phyloP scores from a whole-genome alignment of 2,329 filamentous ascomycete genomes.

The Penicillium sp. region DNA sequence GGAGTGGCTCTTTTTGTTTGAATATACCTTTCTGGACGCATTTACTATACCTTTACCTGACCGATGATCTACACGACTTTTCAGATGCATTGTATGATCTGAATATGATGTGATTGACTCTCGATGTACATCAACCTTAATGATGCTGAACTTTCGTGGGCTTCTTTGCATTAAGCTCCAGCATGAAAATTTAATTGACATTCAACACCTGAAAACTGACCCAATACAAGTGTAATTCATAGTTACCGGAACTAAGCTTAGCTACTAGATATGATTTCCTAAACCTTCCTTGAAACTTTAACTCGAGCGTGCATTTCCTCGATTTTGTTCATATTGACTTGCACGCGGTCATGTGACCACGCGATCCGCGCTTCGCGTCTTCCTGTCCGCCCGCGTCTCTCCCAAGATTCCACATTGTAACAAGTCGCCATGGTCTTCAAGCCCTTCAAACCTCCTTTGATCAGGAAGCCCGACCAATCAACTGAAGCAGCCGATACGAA shows the following conservation, averaged over 20 bases:
- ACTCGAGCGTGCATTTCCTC: not conserved
- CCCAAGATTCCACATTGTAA: not conserved
- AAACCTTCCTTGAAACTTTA: not conserved
- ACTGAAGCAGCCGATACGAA: constrained; percentile 7
- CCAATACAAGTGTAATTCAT: not conserved
- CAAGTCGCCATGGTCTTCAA: constrained; percentile 45
- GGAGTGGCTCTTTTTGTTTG: constrained; percentile 9
- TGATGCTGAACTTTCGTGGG: constrained; percentile 5
- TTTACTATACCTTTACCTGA: constrained; percentile 14
- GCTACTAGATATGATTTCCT: no score
- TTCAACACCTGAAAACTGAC: not conserved
- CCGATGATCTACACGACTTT: constrained; percentile 17
- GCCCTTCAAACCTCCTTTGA: constrained; percentile 49
- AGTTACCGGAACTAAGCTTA: not conserved
- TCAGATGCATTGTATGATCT: constrained; percentile 16
- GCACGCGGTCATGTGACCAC: constrained; percentile 23
- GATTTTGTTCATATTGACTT: not conserved
- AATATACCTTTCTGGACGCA: constrained; percentile 17
- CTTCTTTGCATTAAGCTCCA: constrained; percentile 8
- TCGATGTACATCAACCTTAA: constrained; percentile 15
- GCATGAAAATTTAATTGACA: constrained; percentile 10
- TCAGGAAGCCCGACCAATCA: constrained; percentile 34
- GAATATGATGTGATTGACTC: constrained; percentile 15
- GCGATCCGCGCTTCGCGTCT: constrained; percentile 23
- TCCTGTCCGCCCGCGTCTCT: constrained; percentile 4